Evolutionary conservation across 169 alveolate species (phyloP).

Genomic region (Eimeria mitis): DNA sequence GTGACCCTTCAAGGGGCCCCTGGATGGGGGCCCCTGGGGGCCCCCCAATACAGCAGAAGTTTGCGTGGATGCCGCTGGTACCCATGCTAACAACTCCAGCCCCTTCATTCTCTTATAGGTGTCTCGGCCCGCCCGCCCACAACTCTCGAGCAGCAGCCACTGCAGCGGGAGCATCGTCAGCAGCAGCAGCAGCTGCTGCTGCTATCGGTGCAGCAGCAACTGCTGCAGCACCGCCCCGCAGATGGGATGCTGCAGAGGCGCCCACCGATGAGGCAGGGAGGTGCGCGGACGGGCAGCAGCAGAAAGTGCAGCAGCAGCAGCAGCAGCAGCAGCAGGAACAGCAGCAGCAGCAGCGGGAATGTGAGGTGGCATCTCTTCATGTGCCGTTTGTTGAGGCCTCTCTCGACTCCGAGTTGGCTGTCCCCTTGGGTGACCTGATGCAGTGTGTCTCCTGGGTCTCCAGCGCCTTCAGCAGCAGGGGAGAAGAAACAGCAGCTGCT

Average conservation of each 20-base stretch:
- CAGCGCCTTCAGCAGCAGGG: not conserved
- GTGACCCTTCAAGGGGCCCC: not conserved
- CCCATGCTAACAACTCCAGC: constrained; percentile 21
- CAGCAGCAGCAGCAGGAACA: constrained; percentile 31
- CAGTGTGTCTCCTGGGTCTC: not conserved
- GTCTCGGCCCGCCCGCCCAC: not conserved
- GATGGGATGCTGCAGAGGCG: not conserved
- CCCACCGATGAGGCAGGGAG: not conserved
- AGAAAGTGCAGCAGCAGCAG: constrained; percentile 4
- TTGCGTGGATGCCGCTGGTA: not conserved
- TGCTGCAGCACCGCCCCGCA: not conserved
- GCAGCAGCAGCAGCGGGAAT: constrained; percentile 19
- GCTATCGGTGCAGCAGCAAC: not conserved
- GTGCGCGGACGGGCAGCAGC: not conserved
- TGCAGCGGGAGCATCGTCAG: constrained; percentile 19
- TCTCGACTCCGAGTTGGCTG: constrained; percentile 2
- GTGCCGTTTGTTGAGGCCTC: constrained; percentile 40
- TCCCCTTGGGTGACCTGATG: constrained; percentile 15
- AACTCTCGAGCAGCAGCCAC: not conserved
- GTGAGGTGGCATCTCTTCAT: constrained; percentile 15
- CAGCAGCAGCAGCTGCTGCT: constrained; percentile 10
- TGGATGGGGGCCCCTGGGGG: not conserved
- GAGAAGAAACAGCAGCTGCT: not conserved
- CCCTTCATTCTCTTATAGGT: not conserved
- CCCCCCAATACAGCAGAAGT: not conserved